Conservation (phyloP, 2,329 filamentous ascomycete genomes). For the Emmonsiellopsis sp. region DNA sequence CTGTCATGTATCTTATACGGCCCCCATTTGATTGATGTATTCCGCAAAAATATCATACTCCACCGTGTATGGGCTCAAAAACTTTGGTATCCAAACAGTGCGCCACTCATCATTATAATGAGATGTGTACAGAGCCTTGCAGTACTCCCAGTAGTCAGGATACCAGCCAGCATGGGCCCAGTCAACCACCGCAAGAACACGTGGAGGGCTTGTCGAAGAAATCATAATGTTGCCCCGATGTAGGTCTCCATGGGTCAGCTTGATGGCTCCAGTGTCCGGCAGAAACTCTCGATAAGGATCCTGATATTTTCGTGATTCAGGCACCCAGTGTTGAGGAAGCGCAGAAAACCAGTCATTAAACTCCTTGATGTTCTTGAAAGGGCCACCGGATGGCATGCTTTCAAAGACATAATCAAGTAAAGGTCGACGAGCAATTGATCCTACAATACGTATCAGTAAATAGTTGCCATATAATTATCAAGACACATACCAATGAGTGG, state of each 20-base stretch:
- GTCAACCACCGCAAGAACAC: slow-evolving; percentile 20
- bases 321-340: slow-evolving; percentile 12
- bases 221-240: slow-evolving; percentile 24
- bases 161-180: slow-evolving; percentile 25
- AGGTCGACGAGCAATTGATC: slow-evolving; percentile 11
- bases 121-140: slow-evolving; percentile 20
- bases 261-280: slow-evolving; percentile 20
- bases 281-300: slow-evolving; percentile 15
- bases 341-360: slow-evolving; percentile 21
- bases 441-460: slow-evolving; percentile 4
- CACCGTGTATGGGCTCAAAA: slow-evolving; percentile 5
- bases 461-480: not conserved
- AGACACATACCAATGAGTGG: slow-evolving; percentile 15
- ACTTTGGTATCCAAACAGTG: slow-evolving; percentile 12
- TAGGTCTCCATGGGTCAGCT: slow-evolving; percentile 26
- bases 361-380: slow-evolving; percentile 15
- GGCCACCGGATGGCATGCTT: slow-evolving; percentile 9
- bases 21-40: slow-evolving; percentile 8
- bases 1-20: slow-evolving; percentile 2
- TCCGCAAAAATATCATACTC: slow-evolving; percentile 5
- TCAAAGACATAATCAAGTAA: slow-evolving; percentile 16
- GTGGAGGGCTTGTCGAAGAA: slow-evolving; percentile 13
- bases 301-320: slow-evolving; percentile 7
- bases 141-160: slow-evolving; percentile 27
- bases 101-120: slow-evolving; percentile 12